phyloP scores from a whole-genome alignment of 169 alveolate genomes.

The Ichthyophthirius multifiliis region DNA sequence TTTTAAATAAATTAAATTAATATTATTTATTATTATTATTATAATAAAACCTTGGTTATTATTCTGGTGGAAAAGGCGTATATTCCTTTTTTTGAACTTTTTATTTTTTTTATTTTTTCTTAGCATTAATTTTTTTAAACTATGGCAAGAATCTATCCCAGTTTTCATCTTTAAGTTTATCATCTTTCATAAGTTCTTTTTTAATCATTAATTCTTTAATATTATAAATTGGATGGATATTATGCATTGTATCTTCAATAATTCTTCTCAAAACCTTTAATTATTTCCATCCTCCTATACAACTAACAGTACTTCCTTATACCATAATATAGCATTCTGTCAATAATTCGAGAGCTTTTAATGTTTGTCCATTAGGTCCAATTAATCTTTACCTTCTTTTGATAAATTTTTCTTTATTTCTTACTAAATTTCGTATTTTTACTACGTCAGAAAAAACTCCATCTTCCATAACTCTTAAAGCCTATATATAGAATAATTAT shows the following conservation, averaged over 20 bases:
- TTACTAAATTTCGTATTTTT: slow-evolving; percentile 94
- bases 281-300: slow-evolving; percentile 95
- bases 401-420: slow-evolving; percentile 96
- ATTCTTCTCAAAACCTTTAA: slow-evolving; percentile 94
- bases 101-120: slow-evolving; percentile 81
- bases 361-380: slow-evolving; percentile 99
- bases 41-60: no score
- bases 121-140: slow-evolving; percentile 94
- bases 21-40: no score
- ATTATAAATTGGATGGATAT: slow-evolving; percentile 98
- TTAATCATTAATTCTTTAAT: slow-evolving; percentile 98
- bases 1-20: no score
- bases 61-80: slow-evolving; percentile 95
- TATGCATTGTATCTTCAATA: slow-evolving; percentile 97
- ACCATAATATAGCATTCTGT: slow-evolving; percentile 98
- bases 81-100: slow-evolving; percentile 86
- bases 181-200: slow-evolving; percentile 96
- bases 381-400: slow-evolving; percentile 98
- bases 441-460: slow-evolving; percentile 95
- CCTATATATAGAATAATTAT: background rate
- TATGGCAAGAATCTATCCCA: slow-evolving; percentile 99
- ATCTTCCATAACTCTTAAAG: slow-evolving; percentile 91
- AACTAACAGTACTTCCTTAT: slow-evolving; percentile 98
- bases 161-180: slow-evolving; percentile 87
- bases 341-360: slow-evolving; percentile 97